A percentile compares a stretch with the other conserved stretches of the same genome.
phyloP scores from a whole-genome alignment of 352 stramenopile genomes.

The Albugo laibachii region DNA sequence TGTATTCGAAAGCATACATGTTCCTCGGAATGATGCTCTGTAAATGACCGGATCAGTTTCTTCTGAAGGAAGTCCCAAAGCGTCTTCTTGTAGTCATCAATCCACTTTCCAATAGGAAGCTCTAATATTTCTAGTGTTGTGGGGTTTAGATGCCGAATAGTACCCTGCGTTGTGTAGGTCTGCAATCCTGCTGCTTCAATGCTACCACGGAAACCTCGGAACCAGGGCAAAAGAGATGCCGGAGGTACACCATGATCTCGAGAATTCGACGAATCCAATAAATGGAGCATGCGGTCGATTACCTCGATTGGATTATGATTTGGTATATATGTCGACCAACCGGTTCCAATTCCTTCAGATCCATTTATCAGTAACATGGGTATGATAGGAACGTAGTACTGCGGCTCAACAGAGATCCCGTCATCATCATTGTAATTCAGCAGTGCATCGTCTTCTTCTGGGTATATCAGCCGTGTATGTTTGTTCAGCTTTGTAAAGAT shows the following conservation, averaged over 20 bases:
- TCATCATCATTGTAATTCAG: constrained; percentile 96
- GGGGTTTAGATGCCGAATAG: constrained; percentile 62
- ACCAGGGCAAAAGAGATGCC: constrained; percentile 84
- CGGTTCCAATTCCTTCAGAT: constrained; percentile 96
- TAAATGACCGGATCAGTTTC: constrained; percentile 78
- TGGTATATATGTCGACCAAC: constrained; percentile 90
- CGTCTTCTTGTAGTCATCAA: constrained; percentile 97
- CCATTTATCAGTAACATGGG: constrained; percentile 96
- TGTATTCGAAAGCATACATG: constrained; percentile 68
- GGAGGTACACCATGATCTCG: constrained; percentile 7
- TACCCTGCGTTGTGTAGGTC: constrained; percentile 54
- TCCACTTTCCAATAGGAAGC: constrained; percentile 94
- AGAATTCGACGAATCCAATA: constrained; percentile 29
- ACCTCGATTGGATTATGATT: constrained; percentile 92
- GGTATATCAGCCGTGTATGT: constrained; percentile 93
- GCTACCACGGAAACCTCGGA: constrained; percentile 88
- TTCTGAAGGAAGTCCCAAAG: constrained; percentile 85
- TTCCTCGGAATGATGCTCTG: constrained; percentile 93
- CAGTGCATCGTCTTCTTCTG: constrained; percentile 94
- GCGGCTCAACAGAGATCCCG: constrained; percentile 93
- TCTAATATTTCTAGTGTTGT: constrained; percentile 93
- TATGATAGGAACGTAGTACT: constrained; percentile 94
- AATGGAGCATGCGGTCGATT: constrained; percentile 85
- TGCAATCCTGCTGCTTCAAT: constrained; percentile 54
- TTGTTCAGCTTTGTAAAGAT: constrained; percentile 96